phyloP scores from a whole-genome alignment of 768 basidiomycete species.

The Cytidiella melzeri region DNA sequence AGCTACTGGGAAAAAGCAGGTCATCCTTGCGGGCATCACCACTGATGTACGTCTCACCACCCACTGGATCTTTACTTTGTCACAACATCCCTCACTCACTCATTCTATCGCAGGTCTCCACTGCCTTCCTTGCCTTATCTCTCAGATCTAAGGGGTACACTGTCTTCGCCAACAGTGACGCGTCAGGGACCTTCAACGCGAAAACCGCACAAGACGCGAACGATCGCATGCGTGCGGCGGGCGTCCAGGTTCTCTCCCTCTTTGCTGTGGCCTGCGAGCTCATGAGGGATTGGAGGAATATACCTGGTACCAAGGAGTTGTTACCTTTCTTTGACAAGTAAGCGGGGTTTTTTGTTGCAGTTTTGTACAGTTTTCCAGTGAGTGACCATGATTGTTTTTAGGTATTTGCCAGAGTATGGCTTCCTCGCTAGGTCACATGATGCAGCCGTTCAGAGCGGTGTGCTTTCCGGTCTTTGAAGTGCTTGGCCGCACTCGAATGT shows the following conservation, averaged over 20 bases:
- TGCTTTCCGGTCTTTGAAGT: conserved; percentile 11
- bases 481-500: too few species aligned
- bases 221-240: conserved; percentile 41
- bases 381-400: neutral
- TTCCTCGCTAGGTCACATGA: conserved; percentile 15
- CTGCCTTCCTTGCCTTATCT: conserved; percentile 42
- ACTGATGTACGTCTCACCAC: conserved; percentile 35
- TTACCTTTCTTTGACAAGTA: conserved; percentile 41
- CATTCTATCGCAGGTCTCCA: conserved; percentile 34
- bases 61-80: neutral
- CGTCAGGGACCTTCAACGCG: conserved; percentile 36
- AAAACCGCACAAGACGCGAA: conserved; percentile 40
- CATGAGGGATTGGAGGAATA: conserved; percentile 46
- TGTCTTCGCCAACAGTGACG: conserved; percentile 42
- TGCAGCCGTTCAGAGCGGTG: conserved; percentile 8
- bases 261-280: conserved; percentile 42
- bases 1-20: conserved; percentile 43
- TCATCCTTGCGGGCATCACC: conserved; percentile 43
- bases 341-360: conserved; percentile 13
- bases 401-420: conserved; percentile 14
- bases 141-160: conserved; percentile 39
- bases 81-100: neutral
- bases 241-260: conserved; percentile 39
- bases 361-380: too few species aligned
- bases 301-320: conserved; percentile 35